A percentile compares a stretch with the other conserved stretches of the same genome.
phyloP scores from a whole-genome alignment of 441 rosid species.

The Populus hybrid region DNA sequence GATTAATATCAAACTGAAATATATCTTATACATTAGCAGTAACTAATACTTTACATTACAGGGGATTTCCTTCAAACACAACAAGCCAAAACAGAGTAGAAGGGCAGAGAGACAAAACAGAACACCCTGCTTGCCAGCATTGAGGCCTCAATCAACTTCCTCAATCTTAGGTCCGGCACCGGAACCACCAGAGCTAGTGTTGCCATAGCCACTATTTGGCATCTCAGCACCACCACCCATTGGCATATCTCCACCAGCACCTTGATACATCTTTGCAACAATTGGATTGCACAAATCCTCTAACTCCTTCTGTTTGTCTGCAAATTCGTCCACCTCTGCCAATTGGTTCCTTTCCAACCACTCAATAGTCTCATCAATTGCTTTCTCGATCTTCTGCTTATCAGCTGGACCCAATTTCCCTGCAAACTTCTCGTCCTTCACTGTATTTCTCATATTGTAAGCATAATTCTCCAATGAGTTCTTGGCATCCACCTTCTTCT shows the following conservation, averaged over 20 bases:
- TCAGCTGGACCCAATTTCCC: slow-evolving; percentile 34
- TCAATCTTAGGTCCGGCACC: slow-evolving; percentile 62
- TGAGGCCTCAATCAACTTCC: slow-evolving; percentile 44
- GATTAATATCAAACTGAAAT: no score
- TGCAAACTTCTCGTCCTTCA: slow-evolving; percentile 40
- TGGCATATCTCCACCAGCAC: slow-evolving; percentile 33
- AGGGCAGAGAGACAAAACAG: no score
- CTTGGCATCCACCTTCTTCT: slow-evolving; percentile 58
- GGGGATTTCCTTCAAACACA: no score
- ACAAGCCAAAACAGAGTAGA: no score
- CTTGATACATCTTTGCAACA: slow-evolving; percentile 47
- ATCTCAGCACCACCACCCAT: slow-evolving; percentile 22
- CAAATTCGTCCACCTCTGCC: slow-evolving; percentile 47
- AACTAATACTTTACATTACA: no score
- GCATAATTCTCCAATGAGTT: slow-evolving; percentile 47
- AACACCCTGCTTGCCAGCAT: neutral
- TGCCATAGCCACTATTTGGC: slow-evolving; percentile 28
- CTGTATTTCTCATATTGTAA: slow-evolving; percentile 46
- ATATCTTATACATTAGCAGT: no score
- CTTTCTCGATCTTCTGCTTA: slow-evolving; percentile 47
- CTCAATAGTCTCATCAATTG: slow-evolving; percentile 37
- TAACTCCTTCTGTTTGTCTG: slow-evolving; percentile 46
- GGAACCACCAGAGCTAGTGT: slow-evolving; percentile 18
- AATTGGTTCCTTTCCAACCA: slow-evolving; percentile 53
- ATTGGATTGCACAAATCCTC: slow-evolving; percentile 44